These are phyloP conservation scores for Thraustochytrium sp. DNA, from an alignment of 352 stramenopile species.

Conservation along the genomic window DNA sequence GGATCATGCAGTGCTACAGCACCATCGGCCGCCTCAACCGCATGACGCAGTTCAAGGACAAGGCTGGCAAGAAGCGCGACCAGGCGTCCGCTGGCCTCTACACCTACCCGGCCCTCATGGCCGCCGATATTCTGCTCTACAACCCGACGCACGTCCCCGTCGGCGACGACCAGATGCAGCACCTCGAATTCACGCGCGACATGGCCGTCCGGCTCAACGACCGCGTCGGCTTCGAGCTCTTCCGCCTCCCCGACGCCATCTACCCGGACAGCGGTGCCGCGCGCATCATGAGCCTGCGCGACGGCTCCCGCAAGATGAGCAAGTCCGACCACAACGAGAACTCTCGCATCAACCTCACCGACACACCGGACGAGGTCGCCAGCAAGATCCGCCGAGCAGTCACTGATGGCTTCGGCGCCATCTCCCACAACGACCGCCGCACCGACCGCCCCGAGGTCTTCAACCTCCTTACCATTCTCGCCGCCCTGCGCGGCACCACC, in stretches of 20 bases:
- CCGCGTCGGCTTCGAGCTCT: constrained; percentile 28
- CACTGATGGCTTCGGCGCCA: constrained; percentile 23
- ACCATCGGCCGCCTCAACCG: constrained; percentile 95
- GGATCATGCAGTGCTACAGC: constrained; percentile 93
- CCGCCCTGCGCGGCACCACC: neutral
- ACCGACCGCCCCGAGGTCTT: constrained; percentile 34
- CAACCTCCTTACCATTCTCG: constrained; percentile 44
- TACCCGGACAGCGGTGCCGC: constrained; percentile 61
- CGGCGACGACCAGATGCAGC: constrained; percentile 94
- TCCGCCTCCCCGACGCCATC: constrained; percentile 46
- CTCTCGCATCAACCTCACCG: constrained; percentile 40
- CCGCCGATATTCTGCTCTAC: constrained; percentile 98
- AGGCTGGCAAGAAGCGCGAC: constrained; percentile 60
- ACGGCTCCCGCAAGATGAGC: constrained; percentile 97
- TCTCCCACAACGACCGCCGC: neutral
- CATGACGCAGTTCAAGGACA: constrained; percentile 99
- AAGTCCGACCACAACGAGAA: constrained; percentile 74
- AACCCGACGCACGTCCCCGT: constrained; percentile 92
- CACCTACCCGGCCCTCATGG: constrained; percentile 97
- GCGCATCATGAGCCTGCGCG: constrained; percentile 93
- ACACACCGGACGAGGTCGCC: constrained; percentile 30
- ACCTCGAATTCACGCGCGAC: constrained; percentile 96
- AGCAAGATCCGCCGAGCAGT: constrained; percentile 42
- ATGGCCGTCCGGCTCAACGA: constrained; percentile 93
- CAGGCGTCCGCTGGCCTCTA: constrained; percentile 79